Conservation (phyloP, 257 asterid genomes). For the Solanum corneliomulleri region DNA sequence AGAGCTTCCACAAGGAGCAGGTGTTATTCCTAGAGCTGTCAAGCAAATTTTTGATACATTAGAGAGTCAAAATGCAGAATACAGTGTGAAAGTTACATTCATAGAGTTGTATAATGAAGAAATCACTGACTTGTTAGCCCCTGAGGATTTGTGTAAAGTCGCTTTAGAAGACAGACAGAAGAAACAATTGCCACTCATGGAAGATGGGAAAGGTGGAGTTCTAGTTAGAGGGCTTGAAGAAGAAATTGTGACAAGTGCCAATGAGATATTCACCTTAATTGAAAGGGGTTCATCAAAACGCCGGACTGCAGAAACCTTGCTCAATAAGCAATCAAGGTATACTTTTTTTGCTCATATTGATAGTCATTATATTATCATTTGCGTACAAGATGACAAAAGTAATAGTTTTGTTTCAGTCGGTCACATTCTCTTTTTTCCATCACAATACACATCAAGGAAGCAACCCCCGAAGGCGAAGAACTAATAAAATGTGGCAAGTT, state of each 20-base stretch:
- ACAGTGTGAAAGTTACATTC: constrained; percentile 82
- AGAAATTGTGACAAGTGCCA: constrained; percentile 72
- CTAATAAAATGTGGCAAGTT: constrained; percentile 84
- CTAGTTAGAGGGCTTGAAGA: constrained; percentile 86
- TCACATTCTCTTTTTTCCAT: constrained; percentile 87
- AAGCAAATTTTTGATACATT: constrained; percentile 74
- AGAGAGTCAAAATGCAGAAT: constrained; percentile 80
- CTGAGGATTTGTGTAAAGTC: constrained; percentile 59
- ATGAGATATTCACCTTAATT: constrained; percentile 64
- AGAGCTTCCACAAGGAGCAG: constrained; percentile 75
- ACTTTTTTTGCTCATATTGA: background rate
- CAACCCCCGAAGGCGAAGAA: constrained; percentile 93
- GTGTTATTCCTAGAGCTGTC: constrained; percentile 79
- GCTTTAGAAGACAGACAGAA: constrained; percentile 67
- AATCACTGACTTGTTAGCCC: constrained; percentile 76
- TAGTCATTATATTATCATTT: background rate
- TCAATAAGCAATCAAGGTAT: constrained; percentile 82
- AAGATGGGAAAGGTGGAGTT: constrained; percentile 92
- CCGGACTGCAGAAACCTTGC: constrained; percentile 78
- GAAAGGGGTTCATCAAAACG: constrained; percentile 88
- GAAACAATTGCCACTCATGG: constrained; percentile 78
- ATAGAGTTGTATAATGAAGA: constrained; percentile 86
- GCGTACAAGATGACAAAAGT: background rate
- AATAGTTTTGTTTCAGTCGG: constrained; percentile 44
- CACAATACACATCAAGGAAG: constrained; percentile 85